A percentile compares a stretch with the other conserved stretches of the same genome.
These are phyloP conservation scores for Claviceps citrina DNA, from an alignment of 2,329 filamentous ascomycete genomes.

Conservation along the genomic window DNA sequence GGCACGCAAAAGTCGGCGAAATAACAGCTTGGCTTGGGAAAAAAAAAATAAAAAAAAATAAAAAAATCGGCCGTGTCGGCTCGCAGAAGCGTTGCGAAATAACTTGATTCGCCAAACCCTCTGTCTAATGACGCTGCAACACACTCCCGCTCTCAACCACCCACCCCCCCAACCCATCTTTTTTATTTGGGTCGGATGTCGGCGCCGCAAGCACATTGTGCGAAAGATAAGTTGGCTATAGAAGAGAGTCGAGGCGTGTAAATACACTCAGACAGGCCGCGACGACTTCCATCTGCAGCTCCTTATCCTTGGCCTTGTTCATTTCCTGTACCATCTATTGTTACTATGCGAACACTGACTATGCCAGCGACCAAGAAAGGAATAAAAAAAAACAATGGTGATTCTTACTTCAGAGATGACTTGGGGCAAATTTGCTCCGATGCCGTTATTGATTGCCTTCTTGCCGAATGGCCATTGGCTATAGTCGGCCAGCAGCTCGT, in stretches of 20 bases:
- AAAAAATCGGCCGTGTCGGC: neutral
- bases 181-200: neutral
- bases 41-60: too few relatives aligned
- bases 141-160: too few relatives aligned
- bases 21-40: too few relatives aligned
- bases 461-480: slow-evolving; percentile 93
- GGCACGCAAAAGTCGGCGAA: too few relatives aligned
- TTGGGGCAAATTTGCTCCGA: slow-evolving; percentile 83
- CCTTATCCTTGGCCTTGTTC: slow-evolving; percentile 75
- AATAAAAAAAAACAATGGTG: neutral
- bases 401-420: slow-evolving; percentile 55
- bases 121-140: too few relatives aligned
- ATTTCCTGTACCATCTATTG: slow-evolving; percentile 42
- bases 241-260: slow-evolving; percentile 86
- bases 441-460: slow-evolving; percentile 63
- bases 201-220: neutral
- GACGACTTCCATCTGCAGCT: slow-evolving; percentile 92
- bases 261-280: slow-evolving; percentile 95
- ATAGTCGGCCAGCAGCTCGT: slow-evolving; percentile 89
- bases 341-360: slow-evolving; percentile 8
- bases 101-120: too few relatives aligned
- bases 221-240: slow-evolving; percentile 35
- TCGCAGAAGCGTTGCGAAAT: neutral
- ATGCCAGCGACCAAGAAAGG: neutral
- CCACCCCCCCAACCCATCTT: too few relatives aligned